These are phyloP conservation scores for Colletotrichum sp. DNA, from an alignment of 2,329 filamentous ascomycete species.

Conservation along the genomic window DNA sequence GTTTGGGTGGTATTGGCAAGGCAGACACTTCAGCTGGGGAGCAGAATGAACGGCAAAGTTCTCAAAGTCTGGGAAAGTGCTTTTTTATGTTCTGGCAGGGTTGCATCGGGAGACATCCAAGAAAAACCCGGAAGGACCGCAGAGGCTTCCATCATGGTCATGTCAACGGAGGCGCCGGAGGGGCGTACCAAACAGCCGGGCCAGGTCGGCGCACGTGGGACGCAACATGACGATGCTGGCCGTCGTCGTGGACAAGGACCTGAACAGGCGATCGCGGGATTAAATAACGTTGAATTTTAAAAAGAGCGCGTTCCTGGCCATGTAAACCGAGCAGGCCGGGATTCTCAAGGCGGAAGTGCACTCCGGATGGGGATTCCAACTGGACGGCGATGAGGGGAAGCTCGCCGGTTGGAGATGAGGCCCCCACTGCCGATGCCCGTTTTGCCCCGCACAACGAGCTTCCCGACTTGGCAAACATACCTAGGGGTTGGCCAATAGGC, in stretches of 20 bases:
- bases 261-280: background rate
- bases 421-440: background rate
- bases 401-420: background rate
- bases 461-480: conserved; percentile 3
- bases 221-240: background rate
- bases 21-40: background rate
- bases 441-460: background rate
- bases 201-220: background rate
- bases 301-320: background rate
- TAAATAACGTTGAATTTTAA: background rate
- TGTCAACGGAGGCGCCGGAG: background rate
- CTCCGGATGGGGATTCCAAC: background rate
- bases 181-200: background rate
- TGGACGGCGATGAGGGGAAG: background rate
- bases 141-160: background rate
- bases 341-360: background rate
- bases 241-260: background rate
- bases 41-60: background rate
- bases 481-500: background rate
- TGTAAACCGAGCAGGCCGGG: background rate
- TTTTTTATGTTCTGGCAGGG: background rate
- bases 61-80: background rate
- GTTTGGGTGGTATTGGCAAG: background rate
- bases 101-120: background rate
- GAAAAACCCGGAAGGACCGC: background rate